phyloP scores from a whole-genome alignment of 352 stramenopile species.

The Globisporangium takayamanum region DNA sequence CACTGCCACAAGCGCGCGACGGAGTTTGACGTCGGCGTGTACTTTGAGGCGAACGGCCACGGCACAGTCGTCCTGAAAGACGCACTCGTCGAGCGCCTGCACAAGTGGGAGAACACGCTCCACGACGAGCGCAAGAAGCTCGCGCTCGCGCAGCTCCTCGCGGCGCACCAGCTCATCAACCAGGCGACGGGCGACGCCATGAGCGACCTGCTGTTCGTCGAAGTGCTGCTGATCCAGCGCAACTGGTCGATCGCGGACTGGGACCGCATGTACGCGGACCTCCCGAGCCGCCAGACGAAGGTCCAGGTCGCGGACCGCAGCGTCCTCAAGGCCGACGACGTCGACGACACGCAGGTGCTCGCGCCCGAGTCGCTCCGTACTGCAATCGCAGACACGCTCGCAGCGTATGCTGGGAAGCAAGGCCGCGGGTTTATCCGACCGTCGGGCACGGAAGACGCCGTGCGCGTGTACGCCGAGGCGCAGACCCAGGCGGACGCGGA shows the following conservation, averaged over 20 bases:
- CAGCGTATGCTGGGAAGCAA: conserved; percentile 48
- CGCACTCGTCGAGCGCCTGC: conserved; percentile 75
- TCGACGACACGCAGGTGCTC: conserved; percentile 66
- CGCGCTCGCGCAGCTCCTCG: conserved; percentile 76
- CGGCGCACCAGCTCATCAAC: conserved; percentile 92
- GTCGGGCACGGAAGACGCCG: conserved; percentile 97
- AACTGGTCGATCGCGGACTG: conserved; percentile 89
- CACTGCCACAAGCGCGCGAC: conserved; percentile 94
- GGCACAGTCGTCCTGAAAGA: conserved; percentile 97
- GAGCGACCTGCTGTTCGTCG: conserved; percentile 94
- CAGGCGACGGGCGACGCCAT: conserved; percentile 97
- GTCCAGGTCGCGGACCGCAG: conserved; percentile 68
- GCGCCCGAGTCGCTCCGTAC: conserved; percentile 49
- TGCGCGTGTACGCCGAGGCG: conserved; percentile 98
- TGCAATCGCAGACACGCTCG: conserved; percentile 43
- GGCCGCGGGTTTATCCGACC: conserved; percentile 92
- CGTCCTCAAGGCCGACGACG: conserved; percentile 50
- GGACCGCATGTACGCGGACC: conserved; percentile 93
- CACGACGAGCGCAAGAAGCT: conserved; percentile 77
- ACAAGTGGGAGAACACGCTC: conserved; percentile 70
- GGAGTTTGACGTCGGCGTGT: conserved; percentile 97
- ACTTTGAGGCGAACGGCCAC: conserved; percentile 99
- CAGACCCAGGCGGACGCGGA: conserved; percentile 87
- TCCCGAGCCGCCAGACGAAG: conserved; percentile 90
- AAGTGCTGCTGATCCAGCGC: conserved; percentile 90